Evolutionary conservation across 768 basidiomycete species (phyloP), one percentile per base, ranked within the genome.

Genomic region (Flagelloscypha sp.): DNA sequence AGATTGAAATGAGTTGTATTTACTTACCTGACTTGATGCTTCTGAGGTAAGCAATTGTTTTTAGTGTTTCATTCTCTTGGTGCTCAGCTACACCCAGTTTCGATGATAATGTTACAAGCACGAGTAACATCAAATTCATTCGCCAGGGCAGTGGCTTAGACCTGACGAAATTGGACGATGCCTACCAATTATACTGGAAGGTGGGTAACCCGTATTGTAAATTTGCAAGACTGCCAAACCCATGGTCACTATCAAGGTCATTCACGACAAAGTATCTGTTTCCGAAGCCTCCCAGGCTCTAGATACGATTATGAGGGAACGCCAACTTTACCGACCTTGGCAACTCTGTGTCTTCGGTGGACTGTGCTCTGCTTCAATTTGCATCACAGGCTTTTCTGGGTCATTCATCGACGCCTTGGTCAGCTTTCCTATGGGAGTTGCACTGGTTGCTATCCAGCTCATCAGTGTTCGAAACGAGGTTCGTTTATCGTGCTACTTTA

Each of bases 181-280:
- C 77, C 15, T 77, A 86, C 51, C 51, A 63, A 38, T 52, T 90
- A 7, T 88, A 89, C 50, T 86, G 82, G 80, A 72, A 73, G 54
- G 81, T 76, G 43, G 35, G 66, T 46, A 1, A 32, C 29, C 12
- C 24, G 15, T 37, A 5, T 5, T 23, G 10, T 31, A 10, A 24
- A 27, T 24, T 35, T 18, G 22, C n/a, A 1, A 6, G 11, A 16
- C 12, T 6, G 25, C 35, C 15, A 22, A 43, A 37, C 23, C 10
- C n/a, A 8, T 11, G 20, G n/a, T n/a, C n/a, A 9, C 25, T 25
- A n/a, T 17, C 12, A 42, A 81, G 73, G 86, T 89, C 45, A 86
- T 88, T n/a, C 84, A 88, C 46, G 87, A 92, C 49, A 65, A 76
- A 27, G 63, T 83, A 31, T 79, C 76, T 0, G 86, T 86, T 10